These are phyloP conservation scores for Saturnispora serradocipensis DNA, from an alignment of 805 yeast species.

Conservation along the genomic window DNA sequence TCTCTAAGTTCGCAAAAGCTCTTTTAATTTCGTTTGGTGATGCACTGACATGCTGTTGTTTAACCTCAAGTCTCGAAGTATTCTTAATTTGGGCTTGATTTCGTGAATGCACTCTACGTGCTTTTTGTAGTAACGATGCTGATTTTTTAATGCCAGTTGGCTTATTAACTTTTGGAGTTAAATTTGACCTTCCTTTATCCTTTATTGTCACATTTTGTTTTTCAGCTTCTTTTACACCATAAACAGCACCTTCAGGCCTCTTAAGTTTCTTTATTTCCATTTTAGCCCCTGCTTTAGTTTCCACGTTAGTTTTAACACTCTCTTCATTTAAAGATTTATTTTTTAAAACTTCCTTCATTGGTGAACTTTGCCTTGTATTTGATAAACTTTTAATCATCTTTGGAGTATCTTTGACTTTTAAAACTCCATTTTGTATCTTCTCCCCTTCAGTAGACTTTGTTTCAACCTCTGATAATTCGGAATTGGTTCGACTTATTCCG, in stretches of 20 bases:
- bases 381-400: neutral
- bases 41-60: neutral
- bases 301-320: neutral
- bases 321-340: neutral
- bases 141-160: neutral
- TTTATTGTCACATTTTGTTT: neutral
- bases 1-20: conserved; percentile 2
- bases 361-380: neutral
- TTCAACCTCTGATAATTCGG: neutral
- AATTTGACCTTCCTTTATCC: neutral
- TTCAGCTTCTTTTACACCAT: neutral
- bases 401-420: neutral
- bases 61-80: neutral
- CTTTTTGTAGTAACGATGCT: conserved; percentile 4
- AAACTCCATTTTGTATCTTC: neutral
- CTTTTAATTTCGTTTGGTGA: conserved; percentile 1
- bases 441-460: neutral
- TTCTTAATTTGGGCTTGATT: conserved; percentile 5
- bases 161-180: neutral
- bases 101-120: conserved; percentile 3
- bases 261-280: no score
- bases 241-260: neutral
- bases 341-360: neutral
- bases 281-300: neutral
- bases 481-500: neutral